phyloP scores from a whole-genome alignment of 2,329 filamentous ascomycete species.

The Aspergillus melleus region DNA sequence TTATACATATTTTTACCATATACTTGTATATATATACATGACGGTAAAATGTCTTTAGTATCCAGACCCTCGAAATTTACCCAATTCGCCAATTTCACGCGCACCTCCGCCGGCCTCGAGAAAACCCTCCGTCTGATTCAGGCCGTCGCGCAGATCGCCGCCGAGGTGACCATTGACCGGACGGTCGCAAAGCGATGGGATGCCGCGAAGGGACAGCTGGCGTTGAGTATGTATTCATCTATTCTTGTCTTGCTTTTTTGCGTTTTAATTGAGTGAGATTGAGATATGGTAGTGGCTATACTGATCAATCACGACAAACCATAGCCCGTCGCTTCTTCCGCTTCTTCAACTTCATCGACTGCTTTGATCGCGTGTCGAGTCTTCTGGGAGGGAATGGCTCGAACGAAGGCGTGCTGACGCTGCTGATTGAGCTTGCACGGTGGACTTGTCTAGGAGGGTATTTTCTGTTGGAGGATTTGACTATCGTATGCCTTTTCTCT shows the following conservation, averaged over 20 bases:
- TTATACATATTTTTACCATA: background rate
- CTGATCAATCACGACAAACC: background rate
- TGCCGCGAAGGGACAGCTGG: slow-evolving; percentile 38
- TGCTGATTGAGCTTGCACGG: slow-evolving; percentile 55
- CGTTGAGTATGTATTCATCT: slow-evolving; percentile 36
- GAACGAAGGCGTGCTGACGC: slow-evolving; percentile 20
- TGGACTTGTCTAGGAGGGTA: slow-evolving; percentile 66
- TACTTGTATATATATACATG: too few relatives aligned
- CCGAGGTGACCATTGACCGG: slow-evolving; percentile 16
- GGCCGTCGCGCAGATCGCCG: slow-evolving; percentile 28
- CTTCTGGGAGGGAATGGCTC: slow-evolving; percentile 31
- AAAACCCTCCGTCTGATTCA: slow-evolving; percentile 37
- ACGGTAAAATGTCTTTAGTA: background rate
- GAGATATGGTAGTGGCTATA: too few relatives aligned
- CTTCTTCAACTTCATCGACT: slow-evolving; percentile 66
- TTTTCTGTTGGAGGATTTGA: slow-evolving; percentile 65
- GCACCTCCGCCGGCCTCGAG: slow-evolving; percentile 30
- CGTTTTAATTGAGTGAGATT: too few relatives aligned
- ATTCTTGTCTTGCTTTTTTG: background rate
- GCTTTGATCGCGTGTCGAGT: slow-evolving; percentile 54
- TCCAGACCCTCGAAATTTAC: background rate
- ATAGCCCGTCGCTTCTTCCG: slow-evolving; percentile 64
- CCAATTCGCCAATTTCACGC: slow-evolving; percentile 31
- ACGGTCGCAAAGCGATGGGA: slow-evolving; percentile 31
- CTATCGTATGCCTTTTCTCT: too few relatives aligned